Evolutionary conservation across 805 yeast species (phyloP).

Genomic region (Pichia exigua): DNA sequence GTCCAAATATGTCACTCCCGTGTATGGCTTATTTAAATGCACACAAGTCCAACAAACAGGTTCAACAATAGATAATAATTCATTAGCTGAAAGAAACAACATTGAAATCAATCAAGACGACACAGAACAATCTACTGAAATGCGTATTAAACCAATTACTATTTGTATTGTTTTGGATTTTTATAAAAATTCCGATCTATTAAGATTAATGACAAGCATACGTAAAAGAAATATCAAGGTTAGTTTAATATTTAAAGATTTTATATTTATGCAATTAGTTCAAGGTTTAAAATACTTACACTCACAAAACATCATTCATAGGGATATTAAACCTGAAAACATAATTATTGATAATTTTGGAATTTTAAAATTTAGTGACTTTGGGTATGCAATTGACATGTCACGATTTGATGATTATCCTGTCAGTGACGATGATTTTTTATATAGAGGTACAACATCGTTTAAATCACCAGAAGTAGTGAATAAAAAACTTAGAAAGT

Average conservation of each 20-base stretch:
- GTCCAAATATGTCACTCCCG: slow-evolving; percentile 9
- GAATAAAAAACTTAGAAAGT: slow-evolving; percentile 3
- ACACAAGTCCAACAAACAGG: neutral
- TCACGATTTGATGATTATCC: slow-evolving; percentile 16
- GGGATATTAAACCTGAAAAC: slow-evolving; percentile 52
- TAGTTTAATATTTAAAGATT: slow-evolving; percentile 33
- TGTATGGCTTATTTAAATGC: slow-evolving; percentile 12
- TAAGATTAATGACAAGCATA: slow-evolving; percentile 34
- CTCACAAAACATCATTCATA: slow-evolving; percentile 34
- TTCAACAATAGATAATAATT: neutral
- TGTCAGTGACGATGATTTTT: slow-evolving; percentile 12
- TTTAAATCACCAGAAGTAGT: slow-evolving; percentile 50
- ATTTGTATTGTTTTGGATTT: slow-evolving; percentile 34
- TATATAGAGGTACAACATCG: slow-evolving; percentile 42
- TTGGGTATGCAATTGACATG: slow-evolving; percentile 41
- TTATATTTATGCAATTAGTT: slow-evolving; percentile 45
- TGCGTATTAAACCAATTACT: neutral
- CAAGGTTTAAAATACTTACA: slow-evolving; percentile 40
- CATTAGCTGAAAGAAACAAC: neutral
- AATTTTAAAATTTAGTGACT: slow-evolving; percentile 38
- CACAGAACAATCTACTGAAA: neutral
- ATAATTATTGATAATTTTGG: slow-evolving; percentile 40
- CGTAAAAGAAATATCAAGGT: slow-evolving; percentile 30
- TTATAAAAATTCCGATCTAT: slow-evolving; percentile 41
- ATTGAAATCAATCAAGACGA: neutral